Evolutionary conservation across 345 rosid species (phyloP).

Genomic region (Nasturtium officinale): DNA sequence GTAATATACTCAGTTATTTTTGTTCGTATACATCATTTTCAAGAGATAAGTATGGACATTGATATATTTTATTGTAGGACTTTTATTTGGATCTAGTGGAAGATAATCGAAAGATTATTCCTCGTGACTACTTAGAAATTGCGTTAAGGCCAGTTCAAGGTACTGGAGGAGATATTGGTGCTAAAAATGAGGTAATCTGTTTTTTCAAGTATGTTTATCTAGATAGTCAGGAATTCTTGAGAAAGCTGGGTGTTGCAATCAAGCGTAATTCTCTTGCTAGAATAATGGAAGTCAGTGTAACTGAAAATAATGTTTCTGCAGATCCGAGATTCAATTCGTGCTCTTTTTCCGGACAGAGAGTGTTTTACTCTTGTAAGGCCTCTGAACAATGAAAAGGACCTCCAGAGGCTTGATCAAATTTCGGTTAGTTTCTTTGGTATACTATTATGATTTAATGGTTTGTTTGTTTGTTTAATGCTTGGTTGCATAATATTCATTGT

Average conservation of each 20-base stretch:
- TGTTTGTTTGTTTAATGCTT: conserved; percentile 2
- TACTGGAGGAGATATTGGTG: conserved; percentile 71
- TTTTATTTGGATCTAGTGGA: conserved; percentile 87
- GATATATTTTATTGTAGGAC: conserved; percentile 58
- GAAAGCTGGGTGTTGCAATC: conserved; percentile 2
- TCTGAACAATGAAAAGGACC: conserved; percentile 82
- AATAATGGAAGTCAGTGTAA: neutral
- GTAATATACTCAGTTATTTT: conserved; percentile 46
- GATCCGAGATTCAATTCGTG: conserved; percentile 93
- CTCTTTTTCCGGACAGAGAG: conserved; percentile 94
- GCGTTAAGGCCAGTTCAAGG: conserved; percentile 90
- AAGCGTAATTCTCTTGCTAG: neutral
- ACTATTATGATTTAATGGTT: neutral
- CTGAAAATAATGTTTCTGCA: conserved; percentile 35
- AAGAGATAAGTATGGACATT: conserved; percentile 5
- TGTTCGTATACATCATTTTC: neutral
- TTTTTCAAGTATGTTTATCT: conserved; percentile 3
- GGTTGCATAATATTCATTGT: neutral
- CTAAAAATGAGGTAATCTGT: conserved; percentile 85
- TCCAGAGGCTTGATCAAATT: conserved; percentile 86
- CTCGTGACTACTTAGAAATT: conserved; percentile 94
- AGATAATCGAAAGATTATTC: conserved; percentile 81
- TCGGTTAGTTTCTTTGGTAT: conserved; percentile 53
- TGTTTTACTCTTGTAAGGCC: conserved; percentile 94
- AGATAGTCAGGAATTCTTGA: neutral